A percentile compares a stretch with the other conserved stretches of the same genome.
Evolutionary conservation across 192 early-diverging fungal species (phyloP).

Genomic region (Paraglomus occultum): DNA sequence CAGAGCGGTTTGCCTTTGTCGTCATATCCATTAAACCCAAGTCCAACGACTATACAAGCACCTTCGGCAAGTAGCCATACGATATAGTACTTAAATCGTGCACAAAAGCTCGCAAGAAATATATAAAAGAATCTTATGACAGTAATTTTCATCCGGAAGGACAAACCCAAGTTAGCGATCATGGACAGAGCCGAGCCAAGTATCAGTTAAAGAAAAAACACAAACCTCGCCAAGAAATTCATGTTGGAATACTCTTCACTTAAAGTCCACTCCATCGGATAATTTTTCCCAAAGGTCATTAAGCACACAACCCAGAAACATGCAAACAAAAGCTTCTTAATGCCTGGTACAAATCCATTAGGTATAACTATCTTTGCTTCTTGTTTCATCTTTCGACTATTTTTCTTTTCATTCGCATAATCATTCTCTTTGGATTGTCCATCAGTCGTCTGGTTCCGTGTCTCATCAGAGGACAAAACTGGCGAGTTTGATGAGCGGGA

Average conservation of each 20-base stretch:
- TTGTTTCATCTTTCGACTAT: neutral
- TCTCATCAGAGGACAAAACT: neutral
- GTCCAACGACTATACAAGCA: constrained; percentile 75
- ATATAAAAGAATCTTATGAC: constrained; percentile 55
- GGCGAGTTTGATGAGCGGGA: constrained; percentile 23
- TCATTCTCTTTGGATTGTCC: neutral
- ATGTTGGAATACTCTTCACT: constrained; percentile 22
- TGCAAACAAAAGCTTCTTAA: constrained; percentile 8
- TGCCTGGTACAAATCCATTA: constrained; percentile 17
- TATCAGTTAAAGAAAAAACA: neutral
- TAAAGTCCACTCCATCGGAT: constrained; percentile 14
- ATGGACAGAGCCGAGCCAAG: too few species aligned
- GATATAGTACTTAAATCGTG: constrained; percentile 81
- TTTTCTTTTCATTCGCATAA: neutral
- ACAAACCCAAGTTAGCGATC: neutral
- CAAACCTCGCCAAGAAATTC: constrained; percentile 12
- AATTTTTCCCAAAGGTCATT: neutral
- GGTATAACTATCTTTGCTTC: constrained; percentile 5
- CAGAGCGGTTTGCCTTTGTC: constrained; percentile 56
- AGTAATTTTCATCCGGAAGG: neutral
- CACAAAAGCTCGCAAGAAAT: constrained; percentile 55
- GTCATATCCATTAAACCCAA: constrained; percentile 77
- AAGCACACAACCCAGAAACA: constrained; percentile 8
- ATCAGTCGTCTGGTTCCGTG: neutral
- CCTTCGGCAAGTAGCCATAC: constrained; percentile 92